phyloP scores from a whole-genome alignment of 352 stramenopile genomes.

The Phytophthora litchii region DNA sequence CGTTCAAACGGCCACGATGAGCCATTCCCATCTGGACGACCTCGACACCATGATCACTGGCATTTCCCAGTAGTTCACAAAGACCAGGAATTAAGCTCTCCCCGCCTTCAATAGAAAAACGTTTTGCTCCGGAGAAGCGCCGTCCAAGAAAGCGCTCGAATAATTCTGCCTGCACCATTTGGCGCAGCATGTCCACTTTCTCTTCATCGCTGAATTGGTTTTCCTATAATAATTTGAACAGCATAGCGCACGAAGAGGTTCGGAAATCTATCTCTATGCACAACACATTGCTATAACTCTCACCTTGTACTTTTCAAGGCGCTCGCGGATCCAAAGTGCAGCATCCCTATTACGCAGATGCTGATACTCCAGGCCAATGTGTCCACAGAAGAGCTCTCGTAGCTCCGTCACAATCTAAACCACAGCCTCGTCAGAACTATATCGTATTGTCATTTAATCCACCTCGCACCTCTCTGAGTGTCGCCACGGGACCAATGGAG shows the following conservation, averaged over 20 bases:
- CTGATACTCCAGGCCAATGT: constrained; percentile 98
- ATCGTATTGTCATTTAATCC: not conserved
- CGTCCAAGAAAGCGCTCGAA: constrained; percentile 98
- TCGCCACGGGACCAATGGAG: constrained; percentile 81
- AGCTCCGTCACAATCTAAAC: constrained; percentile 93
- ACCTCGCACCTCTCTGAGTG: constrained; percentile 56
- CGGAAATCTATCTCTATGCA: not conserved
- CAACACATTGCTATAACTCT: not conserved
- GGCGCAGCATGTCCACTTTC: constrained; percentile 94
- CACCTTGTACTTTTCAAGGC: constrained; percentile 71
- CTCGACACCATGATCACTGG: constrained; percentile 95
- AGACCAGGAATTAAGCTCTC: constrained; percentile 96
- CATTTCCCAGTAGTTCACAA: constrained; percentile 95
- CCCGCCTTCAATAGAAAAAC: constrained; percentile 98
- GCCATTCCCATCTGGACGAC: constrained; percentile 99
- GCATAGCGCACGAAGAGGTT: not conserved
- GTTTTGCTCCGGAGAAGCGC: constrained; percentile 95
- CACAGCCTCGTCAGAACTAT: constrained; percentile 52
- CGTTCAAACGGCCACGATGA: constrained; percentile 97
- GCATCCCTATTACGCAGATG: constrained; percentile 95
- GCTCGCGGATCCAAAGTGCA: constrained; percentile 79
- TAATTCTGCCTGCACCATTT: constrained; percentile 95
- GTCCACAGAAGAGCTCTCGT: constrained; percentile 96
- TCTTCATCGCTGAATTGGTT: constrained; percentile 77
- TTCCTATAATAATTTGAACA: constrained; percentile 29